Evolutionary conservation across 1,284 basidiomycete genomes (phyloP), one percentile per base, ranked within the genome.

Genomic region (Cutaneotrichosporon arboriforme): DNA sequence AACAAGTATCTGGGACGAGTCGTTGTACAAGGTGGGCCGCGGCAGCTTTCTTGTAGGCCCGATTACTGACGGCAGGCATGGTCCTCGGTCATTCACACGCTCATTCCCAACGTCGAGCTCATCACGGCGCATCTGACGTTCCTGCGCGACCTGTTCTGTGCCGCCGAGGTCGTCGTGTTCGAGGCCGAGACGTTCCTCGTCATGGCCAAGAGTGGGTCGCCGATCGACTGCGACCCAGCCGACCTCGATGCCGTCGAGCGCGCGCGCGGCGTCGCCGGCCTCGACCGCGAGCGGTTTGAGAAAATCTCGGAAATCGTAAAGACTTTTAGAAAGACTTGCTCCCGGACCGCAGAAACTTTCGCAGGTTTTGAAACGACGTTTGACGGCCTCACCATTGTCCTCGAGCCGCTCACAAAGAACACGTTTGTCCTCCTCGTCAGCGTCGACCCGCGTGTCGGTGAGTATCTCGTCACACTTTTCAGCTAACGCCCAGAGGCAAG

Each of bases 1-100:
- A n/a, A 98, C 94, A 20, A 93, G 88, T 65, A 98, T 98, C 61
- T 97, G 93, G 77, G 93, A 99, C 72, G 94, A 98, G 75, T 92
- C 88, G 59, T 76, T 99, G 43, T 99, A 98, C 79, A 90, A 88
- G 80, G 93, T 87, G 68, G 60, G 81, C 67, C 13, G 15, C 10
- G 31, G 38, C 15, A n/a, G n/a, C n/a, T n/a, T n/a, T n/a, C n/a
- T n/a, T n/a, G n/a, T n/a, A n/a, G n/a, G n/a, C n/a, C n/a, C n/a
- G n/a, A n/a, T 12, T 45, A 21, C 49, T 20, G 8, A 22, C 17
- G 42, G 31, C 60, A 97, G 89, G 94, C 96, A 10, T 98, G 94
- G 96, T 97, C 96, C 22, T 84, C 84, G 58, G 96, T 99, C 61
- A 91, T 99, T 8, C 91, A 97, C 67, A 91, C 90, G 10, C 81